Evolutionary conservation across 371 early-diverging fungal genomes (phyloP), one percentile per base, ranked within the genome.

Genomic region (Lichtheimia ramosa): DNA sequence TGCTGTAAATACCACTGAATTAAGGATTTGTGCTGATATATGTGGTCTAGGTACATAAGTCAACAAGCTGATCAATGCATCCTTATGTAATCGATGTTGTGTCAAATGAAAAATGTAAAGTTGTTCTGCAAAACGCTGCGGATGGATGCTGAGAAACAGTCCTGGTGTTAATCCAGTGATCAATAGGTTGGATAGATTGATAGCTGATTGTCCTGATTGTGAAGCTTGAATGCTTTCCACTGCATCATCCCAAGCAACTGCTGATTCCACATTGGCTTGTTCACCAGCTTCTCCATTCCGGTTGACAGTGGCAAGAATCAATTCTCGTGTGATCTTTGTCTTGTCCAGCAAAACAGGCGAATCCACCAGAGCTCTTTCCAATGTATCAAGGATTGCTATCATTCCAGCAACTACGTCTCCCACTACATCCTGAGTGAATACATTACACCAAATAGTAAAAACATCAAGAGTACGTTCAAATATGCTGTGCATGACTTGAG

Each of bases 121-220:
- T 62, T 92, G 92, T 34, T 87, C 82, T 10, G 92, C 89, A 70
- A 92, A 84, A 34, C 84, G 81, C 0, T 54, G 51, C 0, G 91
- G 87, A 54, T 82, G 69, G 16, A 92, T 69, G 15, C 68, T 76
- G 18, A 92, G 70, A 58, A 92, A 83, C 3, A 90, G 56, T 0
- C 79, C 63, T 4, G 89, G 85, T 4, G 87, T 82, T 28, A 92
- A 68, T 0, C 91, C 91, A 8, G 81, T 81, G 13, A 75, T 70
- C 1, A 80, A 54, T 0, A 87, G 51, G 51, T 81, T 80, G 8
- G 83, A 77, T 18, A 85, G 63, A 59, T 84, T 81, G 14, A 83
- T 65, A 8, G 73, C 20, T 16, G 41, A 34, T 39, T 27, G 24
- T 27, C 28, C 4, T 15, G 5, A 27, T 20, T 7, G 7, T 8